Evolutionary conservation across 176 grass and related monocot species (phyloP).

Genomic region (Pharus latifolius): DNA sequence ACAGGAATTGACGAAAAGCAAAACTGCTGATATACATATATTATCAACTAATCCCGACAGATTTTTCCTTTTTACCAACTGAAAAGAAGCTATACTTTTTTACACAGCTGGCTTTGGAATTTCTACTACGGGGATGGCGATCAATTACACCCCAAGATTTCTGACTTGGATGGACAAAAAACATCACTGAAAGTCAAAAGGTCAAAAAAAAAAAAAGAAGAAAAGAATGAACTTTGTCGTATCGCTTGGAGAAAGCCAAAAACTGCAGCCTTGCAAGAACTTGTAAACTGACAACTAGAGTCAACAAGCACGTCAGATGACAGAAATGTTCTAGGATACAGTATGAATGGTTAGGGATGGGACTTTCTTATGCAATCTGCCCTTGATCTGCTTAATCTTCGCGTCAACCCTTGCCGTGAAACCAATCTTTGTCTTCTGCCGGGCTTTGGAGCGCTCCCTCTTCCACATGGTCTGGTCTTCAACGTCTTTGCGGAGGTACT

Average conservation of each 20-base stretch:
- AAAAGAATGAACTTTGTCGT: slow-evolving; percentile 14
- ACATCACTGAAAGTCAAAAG: slow-evolving; percentile 19
- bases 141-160: slow-evolving; percentile 37
- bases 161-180: slow-evolving; percentile 26
- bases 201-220: slow-evolving; percentile 17
- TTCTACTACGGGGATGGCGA: slow-evolving; percentile 43
- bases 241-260: slow-evolving; percentile 28
- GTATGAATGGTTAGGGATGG: slow-evolving; percentile 53
- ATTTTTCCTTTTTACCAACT: slow-evolving; percentile 25
- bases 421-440: slow-evolving; percentile 88
- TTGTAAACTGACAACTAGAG: slow-evolving; percentile 30
- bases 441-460: slow-evolving; percentile 72
- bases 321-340: slow-evolving; percentile 26
- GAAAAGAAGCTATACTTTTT: slow-evolving; percentile 54
- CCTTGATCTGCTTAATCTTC: slow-evolving; percentile 76
- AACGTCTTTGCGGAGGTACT: slow-evolving; percentile 66
- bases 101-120: slow-evolving; percentile 49
- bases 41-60: slow-evolving; percentile 49
- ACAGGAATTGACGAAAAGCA: slow-evolving; percentile 20
- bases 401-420: slow-evolving; percentile 90
- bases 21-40: slow-evolving; percentile 75
- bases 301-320: slow-evolving; percentile 11
- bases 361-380: slow-evolving; percentile 70
- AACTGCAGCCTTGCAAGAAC: slow-evolving; percentile 29
- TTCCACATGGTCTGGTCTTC: slow-evolving; percentile 94